phyloP scores from a whole-genome alignment of 2,329 filamentous ascomycete species.

The Fusarium nodosum region DNA sequence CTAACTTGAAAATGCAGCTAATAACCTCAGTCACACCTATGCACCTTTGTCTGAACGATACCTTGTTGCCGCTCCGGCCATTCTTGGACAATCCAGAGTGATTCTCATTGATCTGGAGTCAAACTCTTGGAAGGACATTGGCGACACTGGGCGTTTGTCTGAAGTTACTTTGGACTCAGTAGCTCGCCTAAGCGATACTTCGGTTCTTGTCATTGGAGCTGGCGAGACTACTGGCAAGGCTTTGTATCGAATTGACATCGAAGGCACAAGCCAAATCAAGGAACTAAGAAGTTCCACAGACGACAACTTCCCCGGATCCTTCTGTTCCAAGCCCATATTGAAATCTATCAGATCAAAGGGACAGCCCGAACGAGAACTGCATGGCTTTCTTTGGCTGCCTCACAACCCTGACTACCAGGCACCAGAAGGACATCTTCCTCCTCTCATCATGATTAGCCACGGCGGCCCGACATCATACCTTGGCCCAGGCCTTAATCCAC shows the following conservation, averaged over 20 bases:
- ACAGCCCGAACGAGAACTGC: slow-evolving; percentile 51
- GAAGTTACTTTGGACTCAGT: slow-evolving; percentile 55
- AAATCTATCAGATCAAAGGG: slow-evolving; percentile 53
- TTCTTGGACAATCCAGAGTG: slow-evolving; percentile 54
- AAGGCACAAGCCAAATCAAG: slow-evolving; percentile 42
- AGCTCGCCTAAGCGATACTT: slow-evolving; percentile 52
- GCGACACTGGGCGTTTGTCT: slow-evolving; percentile 49
- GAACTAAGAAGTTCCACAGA: slow-evolving; percentile 55
- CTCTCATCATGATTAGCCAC: slow-evolving; percentile 64
- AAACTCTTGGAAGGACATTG: slow-evolving; percentile 51
- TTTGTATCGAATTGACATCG: slow-evolving; percentile 55
- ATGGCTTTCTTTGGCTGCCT: slow-evolving; percentile 65
- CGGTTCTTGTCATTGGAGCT: slow-evolving; percentile 57
- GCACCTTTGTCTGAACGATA: slow-evolving; percentile 54
- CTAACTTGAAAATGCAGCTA: background rate
- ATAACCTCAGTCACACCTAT: slow-evolving; percentile 55
- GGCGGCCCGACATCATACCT: slow-evolving; percentile 65
- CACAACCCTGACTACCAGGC: slow-evolving; percentile 60
- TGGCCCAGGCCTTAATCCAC: slow-evolving; percentile 59
- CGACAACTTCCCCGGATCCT: slow-evolving; percentile 46
- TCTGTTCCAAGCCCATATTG: slow-evolving; percentile 55
- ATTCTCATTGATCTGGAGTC: slow-evolving; percentile 57
- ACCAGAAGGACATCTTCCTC: slow-evolving; percentile 58
- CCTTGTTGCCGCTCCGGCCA: slow-evolving; percentile 54
- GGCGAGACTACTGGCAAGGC: slow-evolving; percentile 51